These are phyloP conservation scores for Xylaria longipes DNA, from an alignment of 495 filamentous ascomycete species.

Conservation along the genomic window DNA sequence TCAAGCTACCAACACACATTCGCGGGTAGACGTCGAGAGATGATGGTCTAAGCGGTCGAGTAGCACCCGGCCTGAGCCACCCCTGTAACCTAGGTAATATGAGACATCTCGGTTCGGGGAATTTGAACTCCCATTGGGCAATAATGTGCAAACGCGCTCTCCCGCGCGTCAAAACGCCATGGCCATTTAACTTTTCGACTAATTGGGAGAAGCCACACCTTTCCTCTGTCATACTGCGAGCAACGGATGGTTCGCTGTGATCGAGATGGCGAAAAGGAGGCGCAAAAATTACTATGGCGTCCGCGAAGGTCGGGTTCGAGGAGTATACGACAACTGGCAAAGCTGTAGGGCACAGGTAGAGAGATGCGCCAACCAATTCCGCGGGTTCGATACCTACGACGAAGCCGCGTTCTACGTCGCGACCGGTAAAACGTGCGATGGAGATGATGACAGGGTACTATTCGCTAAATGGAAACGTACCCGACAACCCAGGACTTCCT, in stretches of 20 bases:
- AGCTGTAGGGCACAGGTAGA: constrained; percentile 31
- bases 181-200: neutral
- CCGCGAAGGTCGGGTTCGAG: constrained; percentile 30
- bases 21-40: neutral
- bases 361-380: constrained; percentile 26
- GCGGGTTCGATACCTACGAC: constrained; percentile 29
- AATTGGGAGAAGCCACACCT: neutral
- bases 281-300: constrained; percentile 32
- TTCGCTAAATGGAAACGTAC: constrained; percentile 6
- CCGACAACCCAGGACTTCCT: neutral
- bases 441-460: neutral
- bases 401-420: constrained; percentile 30
- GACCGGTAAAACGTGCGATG: constrained; percentile 9
- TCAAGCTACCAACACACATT: neutral
- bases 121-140: neutral
- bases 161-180: neutral
- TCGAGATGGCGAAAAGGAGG: constrained; percentile 27
- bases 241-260: neutral
- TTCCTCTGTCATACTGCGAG: neutral
- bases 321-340: constrained; percentile 32
- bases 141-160: neutral
- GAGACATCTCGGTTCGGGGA: neutral
- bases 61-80: neutral
- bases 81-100: neutral
- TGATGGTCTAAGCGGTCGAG: neutral